Conservation (phyloP, 768 basidiomycete genomes). For the Psilocybe sp. region DNA sequence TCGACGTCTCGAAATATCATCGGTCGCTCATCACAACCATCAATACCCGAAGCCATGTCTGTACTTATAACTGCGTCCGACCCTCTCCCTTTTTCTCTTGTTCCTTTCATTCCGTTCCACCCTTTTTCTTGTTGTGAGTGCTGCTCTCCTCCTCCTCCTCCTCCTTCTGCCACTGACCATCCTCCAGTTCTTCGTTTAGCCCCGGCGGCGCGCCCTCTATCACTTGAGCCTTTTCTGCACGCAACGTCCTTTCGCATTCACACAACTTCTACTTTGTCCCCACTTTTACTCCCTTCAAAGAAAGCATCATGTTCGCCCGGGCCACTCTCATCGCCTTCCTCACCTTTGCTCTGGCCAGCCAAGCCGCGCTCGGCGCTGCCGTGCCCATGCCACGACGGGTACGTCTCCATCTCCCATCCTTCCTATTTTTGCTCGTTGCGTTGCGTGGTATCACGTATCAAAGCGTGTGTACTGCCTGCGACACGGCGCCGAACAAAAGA, state of each 20-base stretch:
- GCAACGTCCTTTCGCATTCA: constrained; percentile 12
- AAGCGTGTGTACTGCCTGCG: background rate
- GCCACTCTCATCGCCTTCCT: constrained; percentile 36
- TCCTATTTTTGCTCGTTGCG: no score
- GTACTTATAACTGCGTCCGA: constrained; percentile 10
- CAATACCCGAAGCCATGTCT: constrained; percentile 17
- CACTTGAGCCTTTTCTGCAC: constrained; percentile 17
- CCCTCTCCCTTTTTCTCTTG: constrained; percentile 13
- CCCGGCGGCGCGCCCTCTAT: constrained; percentile 33
- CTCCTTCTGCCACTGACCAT: background rate
- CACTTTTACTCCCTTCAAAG: constrained; percentile 9
- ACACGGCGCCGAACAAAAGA: background rate
- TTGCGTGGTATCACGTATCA: background rate
- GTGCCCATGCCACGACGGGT: constrained; percentile 44
- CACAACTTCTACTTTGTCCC: constrained; percentile 1
- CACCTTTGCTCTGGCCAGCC: constrained; percentile 40
- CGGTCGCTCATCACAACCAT: constrained; percentile 11
- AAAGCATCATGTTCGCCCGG: constrained; percentile 42
- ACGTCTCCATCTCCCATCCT: constrained; percentile 11
- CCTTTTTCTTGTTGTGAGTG: constrained; percentile 7
- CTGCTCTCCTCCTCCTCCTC: constrained; percentile 4
- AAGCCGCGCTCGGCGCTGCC: constrained; percentile 36
- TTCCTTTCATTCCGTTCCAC: constrained; percentile 12
- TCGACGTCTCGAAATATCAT: background rate
- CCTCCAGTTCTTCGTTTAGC: constrained; percentile 20